Evolutionary conservation across 805 yeast genomes (phyloP).

Genomic region (Blastobotrys chiropterorum): DNA sequence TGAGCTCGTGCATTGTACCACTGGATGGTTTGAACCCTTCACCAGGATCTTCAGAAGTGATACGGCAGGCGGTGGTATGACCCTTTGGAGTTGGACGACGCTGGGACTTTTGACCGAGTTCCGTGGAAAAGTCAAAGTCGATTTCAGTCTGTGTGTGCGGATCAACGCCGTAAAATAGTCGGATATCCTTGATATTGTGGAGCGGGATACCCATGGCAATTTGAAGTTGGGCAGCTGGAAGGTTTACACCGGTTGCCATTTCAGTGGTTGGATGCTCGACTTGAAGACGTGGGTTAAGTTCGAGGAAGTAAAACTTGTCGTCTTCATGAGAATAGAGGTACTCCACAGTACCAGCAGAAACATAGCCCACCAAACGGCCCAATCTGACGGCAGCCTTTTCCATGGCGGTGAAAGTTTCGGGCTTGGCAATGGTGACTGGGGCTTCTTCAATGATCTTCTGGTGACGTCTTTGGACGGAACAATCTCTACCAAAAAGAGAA

Average conservation of each 20-base stretch:
- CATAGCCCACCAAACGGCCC: slow-evolving; percentile 95
- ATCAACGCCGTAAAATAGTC: slow-evolving; percentile 90
- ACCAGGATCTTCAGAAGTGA: slow-evolving; percentile 98
- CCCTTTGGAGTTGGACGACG: slow-evolving; percentile 95
- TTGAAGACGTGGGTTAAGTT: slow-evolving; percentile 96
- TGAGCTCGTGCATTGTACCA: slow-evolving; percentile 92
- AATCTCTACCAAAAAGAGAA: slow-evolving; percentile 96
- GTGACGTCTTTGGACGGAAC: slow-evolving; percentile 99
- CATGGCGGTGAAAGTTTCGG: slow-evolving; percentile 82
- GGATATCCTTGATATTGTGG: slow-evolving; percentile 88
- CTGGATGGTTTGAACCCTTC: slow-evolving; percentile 99
- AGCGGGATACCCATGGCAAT: slow-evolving; percentile 99
- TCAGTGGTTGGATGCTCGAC: slow-evolving; percentile 99
- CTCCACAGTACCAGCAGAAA: slow-evolving; percentile 98
- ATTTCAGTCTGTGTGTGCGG: slow-evolving; percentile 87
- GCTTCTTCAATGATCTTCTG: slow-evolving; percentile 99
- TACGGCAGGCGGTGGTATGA: slow-evolving; percentile 98
- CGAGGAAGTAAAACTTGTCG: slow-evolving; percentile 92
- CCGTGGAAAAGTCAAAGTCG: slow-evolving; percentile 80
- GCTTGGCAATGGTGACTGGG: slow-evolving; percentile 91
- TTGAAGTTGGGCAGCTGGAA: slow-evolving; percentile 98
- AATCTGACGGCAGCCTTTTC: slow-evolving; percentile 96
- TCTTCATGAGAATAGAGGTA: slow-evolving; percentile 91
- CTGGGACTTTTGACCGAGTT: slow-evolving; percentile 68
- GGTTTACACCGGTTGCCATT: slow-evolving; percentile 97